Evolutionary conservation across 345 rosid species (phyloP), one percentile per base, ranked within the genome.

Genomic region (Boechera retrofracta): DNA sequence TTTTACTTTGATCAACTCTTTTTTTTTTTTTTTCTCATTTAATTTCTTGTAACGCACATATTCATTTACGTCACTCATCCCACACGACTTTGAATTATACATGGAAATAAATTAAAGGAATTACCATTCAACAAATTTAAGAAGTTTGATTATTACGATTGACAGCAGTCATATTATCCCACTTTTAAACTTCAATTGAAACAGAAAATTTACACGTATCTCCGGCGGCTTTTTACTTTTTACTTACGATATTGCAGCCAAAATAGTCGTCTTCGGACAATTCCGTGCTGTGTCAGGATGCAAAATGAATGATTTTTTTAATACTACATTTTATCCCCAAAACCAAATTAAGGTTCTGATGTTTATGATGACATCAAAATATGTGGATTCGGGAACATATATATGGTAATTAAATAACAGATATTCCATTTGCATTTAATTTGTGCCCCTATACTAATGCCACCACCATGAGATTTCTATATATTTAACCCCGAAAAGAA

Each of bases 281-380:
- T 49, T 67, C 28, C 21, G 49, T 75, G 49, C 13, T 24, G n/a
- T 26, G 26, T 26, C 21, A 62, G 59, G 38, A 72, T 26, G 59
- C 67, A 48, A 57, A 36, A 0, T 58, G 63, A 51, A 68, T 62
- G 6, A 10, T 16, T 49, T 60, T 49, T 24, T 48, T 59, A 38
- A 21, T 39, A 31, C 44, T 16, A 18, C 69, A 41, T 64, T 55
- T 44, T 42, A 55, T 64, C 71, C 26, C 7, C 7, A 24, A 10
- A n/a, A 71, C 24, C 1, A 21, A 21, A 21, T 2, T 28, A 28
- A 28, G 75, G 49, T 76, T 69, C 48, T 31, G 66, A 53, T 48
- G 45, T 76, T 51, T 60, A 49, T 68, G 69, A 41, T 71, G 76
- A 71, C 80, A 71, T 77, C 76, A 71, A 77, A 63, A 77, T 77